These are phyloP conservation scores for Ascobolus immersus DNA, from an alignment of 495 filamentous ascomycete genomes.

Conservation along the genomic window DNA sequence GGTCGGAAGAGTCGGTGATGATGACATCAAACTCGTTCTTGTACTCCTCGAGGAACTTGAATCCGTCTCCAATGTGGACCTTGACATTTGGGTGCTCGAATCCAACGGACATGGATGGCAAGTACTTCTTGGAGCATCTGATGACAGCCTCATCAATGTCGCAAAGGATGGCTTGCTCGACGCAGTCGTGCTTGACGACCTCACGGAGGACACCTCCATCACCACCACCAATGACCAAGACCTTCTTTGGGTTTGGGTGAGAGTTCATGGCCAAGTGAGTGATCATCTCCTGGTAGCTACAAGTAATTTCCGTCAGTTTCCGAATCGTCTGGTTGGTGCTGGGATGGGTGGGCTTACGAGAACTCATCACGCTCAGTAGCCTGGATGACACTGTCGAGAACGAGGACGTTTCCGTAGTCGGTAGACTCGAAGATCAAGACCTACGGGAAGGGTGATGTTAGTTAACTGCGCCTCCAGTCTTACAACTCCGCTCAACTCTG, in stretches of 20 bases:
- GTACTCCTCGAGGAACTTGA: slow-evolving; percentile 81
- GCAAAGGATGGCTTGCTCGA: slow-evolving; percentile 83
- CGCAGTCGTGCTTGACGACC: slow-evolving; percentile 87
- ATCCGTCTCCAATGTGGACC: slow-evolving; percentile 82
- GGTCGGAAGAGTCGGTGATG: slow-evolving; percentile 95
- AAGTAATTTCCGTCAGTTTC: background rate
- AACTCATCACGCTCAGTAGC: slow-evolving; percentile 97
- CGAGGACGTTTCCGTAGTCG: slow-evolving; percentile 89
- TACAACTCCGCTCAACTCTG: too few species aligned
- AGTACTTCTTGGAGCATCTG: slow-evolving; percentile 92
- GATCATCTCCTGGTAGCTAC: slow-evolving; percentile 98
- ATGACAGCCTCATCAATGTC: slow-evolving; percentile 99
- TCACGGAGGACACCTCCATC: slow-evolving; percentile 93
- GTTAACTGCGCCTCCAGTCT: background rate
- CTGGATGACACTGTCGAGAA: slow-evolving; percentile 97
- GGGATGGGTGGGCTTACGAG: slow-evolving; percentile 29
- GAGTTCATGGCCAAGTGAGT: slow-evolving; percentile 96
- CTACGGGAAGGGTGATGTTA: background rate
- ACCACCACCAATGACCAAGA: slow-evolving; percentile 90
- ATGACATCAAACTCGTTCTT: slow-evolving; percentile 97
- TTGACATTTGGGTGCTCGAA: slow-evolving; percentile 82
- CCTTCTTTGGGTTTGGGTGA: slow-evolving; percentile 91
- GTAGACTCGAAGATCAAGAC: slow-evolving; percentile 80
- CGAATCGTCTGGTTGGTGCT: background rate
- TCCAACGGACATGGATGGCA: slow-evolving; percentile 78